Percentiles rank a stretch among this genome's conserved stretches.
Conservation (phyloP, 2,329 filamentous ascomycete species). For the Colletotrichum sp. region DNA sequence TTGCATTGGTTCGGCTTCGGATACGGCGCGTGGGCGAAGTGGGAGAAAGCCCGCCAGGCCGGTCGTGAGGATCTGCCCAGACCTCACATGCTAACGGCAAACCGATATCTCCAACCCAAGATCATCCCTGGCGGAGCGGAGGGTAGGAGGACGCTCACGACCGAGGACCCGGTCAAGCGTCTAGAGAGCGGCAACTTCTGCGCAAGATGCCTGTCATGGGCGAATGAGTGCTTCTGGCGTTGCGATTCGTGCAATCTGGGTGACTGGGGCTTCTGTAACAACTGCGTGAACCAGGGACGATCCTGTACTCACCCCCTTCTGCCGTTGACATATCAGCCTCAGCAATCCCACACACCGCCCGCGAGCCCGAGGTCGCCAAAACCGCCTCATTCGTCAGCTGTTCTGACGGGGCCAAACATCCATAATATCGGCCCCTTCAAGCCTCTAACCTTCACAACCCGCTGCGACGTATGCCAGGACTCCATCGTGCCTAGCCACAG, state of each 20-base stretch:
- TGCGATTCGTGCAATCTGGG: slow-evolving; percentile 88
- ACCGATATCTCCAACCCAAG: slow-evolving; percentile 59
- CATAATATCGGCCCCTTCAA: slow-evolving; percentile 61
- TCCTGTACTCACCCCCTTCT: slow-evolving; percentile 84
- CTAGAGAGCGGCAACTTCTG: slow-evolving; percentile 87
- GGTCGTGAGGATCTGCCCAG: slow-evolving; percentile 43
- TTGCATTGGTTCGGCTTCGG: slow-evolving; percentile 90
- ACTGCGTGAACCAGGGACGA: slow-evolving; percentile 81
- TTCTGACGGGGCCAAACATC: slow-evolving; percentile 51
- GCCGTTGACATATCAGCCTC: slow-evolving; percentile 69
- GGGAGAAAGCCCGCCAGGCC: slow-evolving; percentile 57
- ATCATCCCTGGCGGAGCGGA: slow-evolving; percentile 55
- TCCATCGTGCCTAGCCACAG: slow-evolving; percentile 71
- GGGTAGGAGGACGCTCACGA: slow-evolving; percentile 62
- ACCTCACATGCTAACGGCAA: slow-evolving; percentile 63
- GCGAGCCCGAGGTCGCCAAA: slow-evolving; percentile 46
- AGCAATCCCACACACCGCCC: slow-evolving; percentile 37
- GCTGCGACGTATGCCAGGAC: slow-evolving; percentile 79
- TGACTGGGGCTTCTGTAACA: slow-evolving; percentile 93
- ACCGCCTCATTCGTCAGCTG: slow-evolving; percentile 47
- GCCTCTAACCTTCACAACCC: slow-evolving; percentile 72
- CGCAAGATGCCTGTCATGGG: slow-evolving; percentile 71
- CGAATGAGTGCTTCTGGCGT: slow-evolving; percentile 89
- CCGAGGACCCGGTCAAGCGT: slow-evolving; percentile 69
- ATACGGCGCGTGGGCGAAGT: slow-evolving; percentile 69